A percentile compares a stretch with the other conserved stretches of the same genome.
These are phyloP conservation scores for Cystobasidium slooffiae DNA, from an alignment of 1,284 basidiomycete species.

Conservation along the genomic window DNA sequence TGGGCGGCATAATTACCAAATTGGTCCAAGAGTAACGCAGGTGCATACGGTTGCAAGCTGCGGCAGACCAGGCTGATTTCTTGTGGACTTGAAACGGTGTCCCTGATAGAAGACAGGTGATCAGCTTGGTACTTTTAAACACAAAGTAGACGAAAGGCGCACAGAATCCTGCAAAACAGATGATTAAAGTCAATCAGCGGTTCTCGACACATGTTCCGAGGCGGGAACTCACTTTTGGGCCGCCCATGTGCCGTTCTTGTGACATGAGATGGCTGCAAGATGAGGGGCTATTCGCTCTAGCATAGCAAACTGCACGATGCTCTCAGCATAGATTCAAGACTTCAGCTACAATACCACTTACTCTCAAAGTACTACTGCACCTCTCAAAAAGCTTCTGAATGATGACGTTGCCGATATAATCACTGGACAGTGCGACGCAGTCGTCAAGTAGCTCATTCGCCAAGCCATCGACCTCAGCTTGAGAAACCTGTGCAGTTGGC, in stretches of 20 bases:
- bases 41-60: constrained; percentile 86
- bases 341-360: background rate
- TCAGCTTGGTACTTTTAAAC: background rate
- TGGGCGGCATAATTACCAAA: constrained; percentile 99
- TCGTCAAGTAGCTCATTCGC: constrained; percentile 85
- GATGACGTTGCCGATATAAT: constrained; percentile 98
- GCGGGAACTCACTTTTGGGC: constrained; percentile 71
- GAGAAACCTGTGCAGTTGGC: constrained; percentile 67
- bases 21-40: constrained; percentile 90
- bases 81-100: constrained; percentile 86
- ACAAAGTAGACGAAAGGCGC: background rate
- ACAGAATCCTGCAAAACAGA: constrained; percentile 28
- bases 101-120: constrained; percentile 68
- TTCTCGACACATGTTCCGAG: background rate
- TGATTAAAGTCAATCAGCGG: background rate
- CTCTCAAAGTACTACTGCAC: constrained; percentile 18
- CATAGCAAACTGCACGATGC: constrained; percentile 80
- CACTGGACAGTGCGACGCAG: constrained; percentile 82
- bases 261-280: constrained; percentile 88
- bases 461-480: constrained; percentile 88
- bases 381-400: constrained; percentile 53
- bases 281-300: constrained; percentile 91
- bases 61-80: constrained; percentile 83
- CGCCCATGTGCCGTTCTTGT: constrained; percentile 99
- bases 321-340: constrained; percentile 62